A percentile compares a stretch with the other conserved stretches of the same genome.
Conservation (phyloP, 495 filamentous ascomycete genomes). For the Evernia prunastri region DNA sequence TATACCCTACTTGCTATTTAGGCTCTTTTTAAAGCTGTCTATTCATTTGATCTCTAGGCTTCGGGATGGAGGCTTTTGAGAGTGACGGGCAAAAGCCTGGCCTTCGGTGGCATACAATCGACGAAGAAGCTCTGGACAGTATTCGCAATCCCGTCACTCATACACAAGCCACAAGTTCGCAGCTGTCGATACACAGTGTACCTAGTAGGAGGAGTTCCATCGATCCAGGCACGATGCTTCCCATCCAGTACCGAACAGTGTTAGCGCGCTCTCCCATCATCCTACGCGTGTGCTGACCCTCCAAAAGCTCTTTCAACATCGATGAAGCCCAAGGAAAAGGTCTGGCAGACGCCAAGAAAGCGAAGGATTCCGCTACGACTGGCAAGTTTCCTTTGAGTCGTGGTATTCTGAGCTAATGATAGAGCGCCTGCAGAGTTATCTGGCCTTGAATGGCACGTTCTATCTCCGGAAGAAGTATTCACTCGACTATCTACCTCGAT, state of each 20-base stretch:
- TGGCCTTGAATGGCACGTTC: slow-evolving; percentile 49
- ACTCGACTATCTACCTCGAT: slow-evolving; percentile 26
- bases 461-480: slow-evolving; percentile 41
- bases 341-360: slow-evolving; percentile 1
- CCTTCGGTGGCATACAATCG: slow-evolving; percentile 1
- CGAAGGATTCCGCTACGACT: not conserved
- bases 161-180: not conserved
- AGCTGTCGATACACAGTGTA: not conserved
- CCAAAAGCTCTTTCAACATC: slow-evolving; percentile 5
- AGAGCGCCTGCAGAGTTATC: slow-evolving; percentile 27
- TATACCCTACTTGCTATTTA: not conserved
- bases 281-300: not conserved
- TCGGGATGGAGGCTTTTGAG: not conserved
- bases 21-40: not conserved
- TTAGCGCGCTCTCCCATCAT: not conserved
- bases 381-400: not conserved
- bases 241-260: slow-evolving; percentile 9
- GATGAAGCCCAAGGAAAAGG: not conserved
- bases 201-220: not conserved
- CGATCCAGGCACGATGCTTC: not conserved
- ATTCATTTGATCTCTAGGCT: not conserved
- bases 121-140: slow-evolving; percentile 7
- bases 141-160: not conserved
- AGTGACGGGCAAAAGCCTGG: slow-evolving; percentile 3
- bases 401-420: not conserved